Evolutionary conservation across 2,329 filamentous ascomycete genomes (phyloP), one percentile per base, ranked within the genome.

Genomic region (Fusarium buharicum): DNA sequence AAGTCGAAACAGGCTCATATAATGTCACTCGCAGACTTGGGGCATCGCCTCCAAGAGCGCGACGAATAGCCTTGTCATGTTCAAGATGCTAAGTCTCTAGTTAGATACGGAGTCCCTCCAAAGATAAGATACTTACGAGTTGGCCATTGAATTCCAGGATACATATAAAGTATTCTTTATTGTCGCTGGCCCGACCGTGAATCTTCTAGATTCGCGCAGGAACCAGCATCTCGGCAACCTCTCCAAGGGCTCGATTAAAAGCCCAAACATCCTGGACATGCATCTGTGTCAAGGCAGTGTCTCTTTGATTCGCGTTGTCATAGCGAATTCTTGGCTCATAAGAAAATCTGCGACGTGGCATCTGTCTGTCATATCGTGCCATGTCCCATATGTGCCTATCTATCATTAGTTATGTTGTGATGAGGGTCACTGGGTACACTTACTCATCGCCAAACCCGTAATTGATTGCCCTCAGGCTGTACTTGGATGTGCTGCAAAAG

Each of bases 221-320:
- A 1, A 59, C 0, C 1, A 13, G 13, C 3, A 34, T 44, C 0
- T 14, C 5, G 1, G 11, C 43, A 2, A 13, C 11, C 1, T 48
- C 10, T 5, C 27, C 0, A 1, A 62, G 18, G 0, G 22, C 20
- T 1, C 18, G 1, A 2, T 57, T 7, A 1, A 40, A 52, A 1
- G 52, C 51, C 51, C 51, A 56, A 0, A 62, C 14, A 3, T 62
- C 59, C 11, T 62, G 59, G 0, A 62, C 43, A 1, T 62, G 57
- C 0, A 30, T 39, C 5, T 59, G 60, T 0, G 43, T 59, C 0
- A 61, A 13, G 0, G 49, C 50, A 0, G 57, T 61, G 11, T 61
- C 30, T 9, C 55, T 9, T 10, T 60, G 34, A 7, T 55, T 59
- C 2, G 13, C 2, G 0, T 60, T 13, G 1, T 60, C 16, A 13